A percentile compares a stretch with the other conserved stretches of the same genome.
Conservation (phyloP, 441 rosid species). For the Raphanus hybrid region DNA sequence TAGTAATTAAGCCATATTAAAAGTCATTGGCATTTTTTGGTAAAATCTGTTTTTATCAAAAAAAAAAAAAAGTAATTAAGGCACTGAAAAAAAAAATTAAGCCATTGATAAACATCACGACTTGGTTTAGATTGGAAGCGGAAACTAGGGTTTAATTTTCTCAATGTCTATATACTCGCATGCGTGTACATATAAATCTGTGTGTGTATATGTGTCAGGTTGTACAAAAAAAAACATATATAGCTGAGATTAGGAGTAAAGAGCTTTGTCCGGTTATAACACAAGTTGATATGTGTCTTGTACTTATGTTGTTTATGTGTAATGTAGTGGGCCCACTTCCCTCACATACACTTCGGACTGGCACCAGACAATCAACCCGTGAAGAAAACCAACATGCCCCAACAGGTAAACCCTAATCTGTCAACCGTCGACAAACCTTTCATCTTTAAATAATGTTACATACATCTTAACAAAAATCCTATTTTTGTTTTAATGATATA, state of each 20-base stretch:
- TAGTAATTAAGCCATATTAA: neutral
- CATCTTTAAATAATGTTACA: slow-evolving; percentile 2
- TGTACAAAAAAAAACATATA: slow-evolving; percentile 18
- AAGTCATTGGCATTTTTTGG: too few relatives aligned
- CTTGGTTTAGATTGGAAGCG: slow-evolving; percentile 3
- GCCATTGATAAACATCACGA: slow-evolving; percentile 6
- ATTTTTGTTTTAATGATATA: neutral
- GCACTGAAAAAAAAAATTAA: too few relatives aligned
- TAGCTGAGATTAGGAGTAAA: slow-evolving; percentile 33
- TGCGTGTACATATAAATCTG: neutral
- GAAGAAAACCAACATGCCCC: slow-evolving; percentile 82
- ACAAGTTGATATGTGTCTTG: slow-evolving; percentile 47
- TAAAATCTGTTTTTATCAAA: too few relatives aligned
- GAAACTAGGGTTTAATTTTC: slow-evolving; percentile 35
- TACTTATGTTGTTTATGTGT: slow-evolving; percentile 39
- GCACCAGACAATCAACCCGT: slow-evolving; percentile 98
- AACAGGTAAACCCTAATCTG: slow-evolving; percentile 61
- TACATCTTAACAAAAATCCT: neutral
- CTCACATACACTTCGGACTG: slow-evolving; percentile 97
- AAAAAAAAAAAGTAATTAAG: too few relatives aligned
- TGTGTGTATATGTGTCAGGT: slow-evolving; percentile 2
- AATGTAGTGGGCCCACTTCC: slow-evolving; percentile 98
- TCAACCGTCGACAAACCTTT: slow-evolving; percentile 40
- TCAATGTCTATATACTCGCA: neutral
- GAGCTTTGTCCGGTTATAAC: slow-evolving; percentile 39